Percentiles rank a stretch among this genome's conserved stretches.
Conservation (phyloP, 2,329 filamentous ascomycete genomes). For the Fusarium chuoi region DNA sequence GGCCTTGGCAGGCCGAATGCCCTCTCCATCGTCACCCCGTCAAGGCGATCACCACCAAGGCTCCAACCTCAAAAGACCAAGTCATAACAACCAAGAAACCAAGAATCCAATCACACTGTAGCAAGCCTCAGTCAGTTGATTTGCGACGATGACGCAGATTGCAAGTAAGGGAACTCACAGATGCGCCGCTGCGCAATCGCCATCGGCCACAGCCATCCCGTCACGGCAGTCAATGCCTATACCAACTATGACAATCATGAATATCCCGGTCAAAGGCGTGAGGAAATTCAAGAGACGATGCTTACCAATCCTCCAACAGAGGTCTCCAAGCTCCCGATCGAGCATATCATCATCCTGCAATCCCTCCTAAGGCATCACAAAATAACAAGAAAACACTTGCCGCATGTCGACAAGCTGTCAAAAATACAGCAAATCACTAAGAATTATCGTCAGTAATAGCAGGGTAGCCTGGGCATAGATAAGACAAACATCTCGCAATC, state of each 20-base stretch:
- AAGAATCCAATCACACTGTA: rapidly evolving
- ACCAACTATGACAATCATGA: no score
- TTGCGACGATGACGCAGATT: rapidly evolving
- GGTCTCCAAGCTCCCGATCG: rapidly evolving
- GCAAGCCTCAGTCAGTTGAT: rapidly evolving
- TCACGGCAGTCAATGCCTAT: rapidly evolving
- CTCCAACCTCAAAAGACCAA: not conserved
- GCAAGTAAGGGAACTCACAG: not conserved
- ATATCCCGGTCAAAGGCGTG: no score
- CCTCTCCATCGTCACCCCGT: not conserved
- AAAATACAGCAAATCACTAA: not conserved
- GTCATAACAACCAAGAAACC: not conserved
- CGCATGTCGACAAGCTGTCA: not conserved
- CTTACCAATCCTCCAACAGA: rapidly evolving
- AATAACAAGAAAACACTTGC: not conserved
- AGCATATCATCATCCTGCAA: no score
- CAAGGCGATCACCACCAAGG: not conserved
- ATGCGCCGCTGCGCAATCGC: not conserved
- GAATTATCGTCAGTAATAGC: rapidly evolving
- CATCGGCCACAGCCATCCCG: not conserved
- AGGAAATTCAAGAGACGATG: no score
- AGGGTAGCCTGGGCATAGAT: rapidly evolving
- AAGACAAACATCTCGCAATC: not conserved
- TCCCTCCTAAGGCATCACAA: not conserved
- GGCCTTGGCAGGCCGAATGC: not conserved